Evolutionary conservation across 2,329 filamentous ascomycete species (phyloP).

Genomic region (Diaporthe sp.): DNA sequence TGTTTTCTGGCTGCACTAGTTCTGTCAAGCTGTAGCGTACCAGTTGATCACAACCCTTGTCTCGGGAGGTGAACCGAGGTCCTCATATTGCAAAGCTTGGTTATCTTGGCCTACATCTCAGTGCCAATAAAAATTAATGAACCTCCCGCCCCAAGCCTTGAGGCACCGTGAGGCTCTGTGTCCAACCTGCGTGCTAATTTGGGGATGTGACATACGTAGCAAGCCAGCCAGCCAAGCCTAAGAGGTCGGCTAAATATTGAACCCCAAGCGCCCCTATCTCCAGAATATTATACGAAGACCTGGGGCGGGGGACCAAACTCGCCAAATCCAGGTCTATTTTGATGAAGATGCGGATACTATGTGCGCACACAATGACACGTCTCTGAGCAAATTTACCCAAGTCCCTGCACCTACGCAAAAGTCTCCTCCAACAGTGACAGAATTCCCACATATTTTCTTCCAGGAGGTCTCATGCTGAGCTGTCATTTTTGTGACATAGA

Average conservation of each 20-base stretch:
- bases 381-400: background rate
- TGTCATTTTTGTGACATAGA: background rate
- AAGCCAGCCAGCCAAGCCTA: background rate
- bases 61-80: conserved; percentile 15
- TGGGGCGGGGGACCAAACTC: background rate
- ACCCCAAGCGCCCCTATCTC: background rate
- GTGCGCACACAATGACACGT: background rate
- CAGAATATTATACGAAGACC: background rate
- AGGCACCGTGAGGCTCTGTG: background rate
- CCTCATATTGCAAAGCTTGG: conserved; percentile 22
- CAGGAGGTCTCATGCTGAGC: background rate
- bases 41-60: conserved; percentile 1
- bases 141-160: background rate
- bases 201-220: background rate
- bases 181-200: background rate
- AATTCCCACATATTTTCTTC: background rate
- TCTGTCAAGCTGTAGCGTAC: conserved; percentile 5
- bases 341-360: background rate
- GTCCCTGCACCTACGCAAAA: background rate
- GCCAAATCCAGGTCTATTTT: background rate
- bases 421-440: too few species aligned
- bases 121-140: background rate
- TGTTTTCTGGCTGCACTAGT: background rate
- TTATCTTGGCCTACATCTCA: background rate
- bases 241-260: background rate